phyloP scores from a whole-genome alignment of 23 red algal species.

The Gracilaria domingensis region DNA sequence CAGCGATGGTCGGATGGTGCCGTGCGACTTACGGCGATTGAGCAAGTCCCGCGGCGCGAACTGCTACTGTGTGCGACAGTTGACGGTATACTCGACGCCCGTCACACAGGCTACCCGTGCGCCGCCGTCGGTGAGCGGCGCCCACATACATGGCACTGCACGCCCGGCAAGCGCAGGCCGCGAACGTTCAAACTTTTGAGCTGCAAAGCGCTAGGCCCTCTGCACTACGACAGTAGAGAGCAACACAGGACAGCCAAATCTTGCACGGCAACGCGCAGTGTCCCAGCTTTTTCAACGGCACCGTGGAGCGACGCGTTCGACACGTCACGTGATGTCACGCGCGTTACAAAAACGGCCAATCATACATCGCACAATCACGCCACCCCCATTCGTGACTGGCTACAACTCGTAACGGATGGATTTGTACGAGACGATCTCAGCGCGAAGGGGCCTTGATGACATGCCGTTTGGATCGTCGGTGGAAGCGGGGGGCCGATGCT shows the following conservation, averaged over 20 bases:
- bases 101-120: too few species aligned
- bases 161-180: too few species aligned
- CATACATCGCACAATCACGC: background rate
- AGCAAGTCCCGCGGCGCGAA: too few species aligned
- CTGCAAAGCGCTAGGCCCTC: too few species aligned
- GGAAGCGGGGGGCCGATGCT: background rate
- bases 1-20: too few species aligned
- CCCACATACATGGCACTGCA: too few species aligned
- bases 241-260: too few species aligned
- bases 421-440: background rate
- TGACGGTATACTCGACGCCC: background rate
- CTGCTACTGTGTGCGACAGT: too few species aligned
- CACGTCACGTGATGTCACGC: conserved; percentile 15
- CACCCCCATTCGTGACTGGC: background rate
- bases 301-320: background rate
- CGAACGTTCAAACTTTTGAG: background rate
- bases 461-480: conserved; percentile 2
- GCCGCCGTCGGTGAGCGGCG: too few species aligned
- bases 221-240: too few species aligned
- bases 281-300: background rate
- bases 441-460: conserved; percentile 23
- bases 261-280: background rate
- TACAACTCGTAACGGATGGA: background rate
- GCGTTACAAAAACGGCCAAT: conserved; percentile 3
- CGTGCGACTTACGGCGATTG: too few species aligned